Base-by-base conservation (phyloP, 2,329 filamentous ascomycete genomes). In the Alternaria solani region DNA sequence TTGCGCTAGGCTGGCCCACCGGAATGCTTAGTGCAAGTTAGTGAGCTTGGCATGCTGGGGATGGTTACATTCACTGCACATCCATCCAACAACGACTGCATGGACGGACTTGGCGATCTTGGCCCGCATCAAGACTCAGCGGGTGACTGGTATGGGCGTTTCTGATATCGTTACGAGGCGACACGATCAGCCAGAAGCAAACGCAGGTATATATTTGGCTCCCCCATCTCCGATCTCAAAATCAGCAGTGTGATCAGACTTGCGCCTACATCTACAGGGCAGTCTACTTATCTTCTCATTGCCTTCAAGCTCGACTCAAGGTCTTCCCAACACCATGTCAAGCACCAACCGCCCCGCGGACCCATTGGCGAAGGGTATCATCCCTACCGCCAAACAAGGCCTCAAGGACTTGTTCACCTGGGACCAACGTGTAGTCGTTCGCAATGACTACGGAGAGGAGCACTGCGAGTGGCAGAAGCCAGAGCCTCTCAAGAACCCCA, bases 371-470 rank as follows among this genome's bases (percentile, higher is more conserved):
- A 87, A 86, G 77, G 91, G 90, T 42, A 84, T 87, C 51, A 62
- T 88, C 39, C 82, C 89, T 28, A 89, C 88, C 1, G 87, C 88
- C 11, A 89, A 86, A 71, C 89, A 92, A 74, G 82, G 86, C 36
- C 82, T 85, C 67, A 75, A 77, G 11, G 90, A 92, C 68, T 85
- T 92, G 61, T 91, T 91, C 81, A 84, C 83, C 68, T 93, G 90
- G 89, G 89, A 90, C 77, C 89, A 92, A 79, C 86, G 91, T 60
- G 88, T 91, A 11, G 86, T 90, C 39, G 83, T 91, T 58, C 85
- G 81, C 55, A 90, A 90, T 65, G 85, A 87, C 30, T 81, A 84
- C 68, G 89, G 89, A 59, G 89, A 92, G 75, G 84, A 86, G 16
- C 82, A 76, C 49, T 86, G 86, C 30, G 89, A 92, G 78, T 93